Conservation (phyloP, 768 basidiomycete species). For the Boletus fagicola region DNA sequence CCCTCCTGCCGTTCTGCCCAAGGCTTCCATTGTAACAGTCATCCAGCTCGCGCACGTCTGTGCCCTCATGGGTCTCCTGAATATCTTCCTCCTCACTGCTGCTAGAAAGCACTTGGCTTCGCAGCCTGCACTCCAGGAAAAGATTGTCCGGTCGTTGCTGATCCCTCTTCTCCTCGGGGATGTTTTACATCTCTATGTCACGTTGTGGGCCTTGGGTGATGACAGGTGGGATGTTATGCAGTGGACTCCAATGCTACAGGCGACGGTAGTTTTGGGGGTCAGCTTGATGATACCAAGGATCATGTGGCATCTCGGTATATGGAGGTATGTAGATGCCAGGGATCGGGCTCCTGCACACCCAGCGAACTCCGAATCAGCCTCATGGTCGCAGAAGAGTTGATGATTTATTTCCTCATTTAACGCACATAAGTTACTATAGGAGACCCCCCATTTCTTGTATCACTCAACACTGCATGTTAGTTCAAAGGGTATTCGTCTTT, state of each 20-base stretch:
- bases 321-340: constrained; percentile 66
- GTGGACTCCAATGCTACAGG: constrained; percentile 72
- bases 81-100: constrained; percentile 62
- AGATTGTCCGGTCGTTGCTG: constrained; percentile 60
- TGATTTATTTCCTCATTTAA: constrained; percentile 25
- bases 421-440: constrained; percentile 10
- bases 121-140: constrained; percentile 68
- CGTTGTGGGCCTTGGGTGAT: constrained; percentile 76
- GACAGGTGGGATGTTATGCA: constrained; percentile 55
- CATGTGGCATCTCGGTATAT: constrained; percentile 74
- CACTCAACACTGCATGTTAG: neutral
- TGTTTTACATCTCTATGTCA: constrained; percentile 61
- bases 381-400: constrained; percentile 15
- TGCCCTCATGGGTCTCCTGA: constrained; percentile 68
- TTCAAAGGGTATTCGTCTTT: constrained; percentile 19
- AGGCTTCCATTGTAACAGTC: constrained; percentile 65
- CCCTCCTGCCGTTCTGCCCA: constrained; percentile 51
- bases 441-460: constrained; percentile 2
- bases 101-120: constrained; percentile 56
- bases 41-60: constrained; percentile 78
- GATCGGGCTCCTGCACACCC: constrained; percentile 39
- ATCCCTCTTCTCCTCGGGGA: constrained; percentile 71
- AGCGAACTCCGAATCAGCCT: neutral
- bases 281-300: constrained; percentile 66
- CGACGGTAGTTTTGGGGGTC: constrained; percentile 60